Conservation (phyloP, 2,329 filamentous ascomycete species). For the Penicillium sp. region DNA sequence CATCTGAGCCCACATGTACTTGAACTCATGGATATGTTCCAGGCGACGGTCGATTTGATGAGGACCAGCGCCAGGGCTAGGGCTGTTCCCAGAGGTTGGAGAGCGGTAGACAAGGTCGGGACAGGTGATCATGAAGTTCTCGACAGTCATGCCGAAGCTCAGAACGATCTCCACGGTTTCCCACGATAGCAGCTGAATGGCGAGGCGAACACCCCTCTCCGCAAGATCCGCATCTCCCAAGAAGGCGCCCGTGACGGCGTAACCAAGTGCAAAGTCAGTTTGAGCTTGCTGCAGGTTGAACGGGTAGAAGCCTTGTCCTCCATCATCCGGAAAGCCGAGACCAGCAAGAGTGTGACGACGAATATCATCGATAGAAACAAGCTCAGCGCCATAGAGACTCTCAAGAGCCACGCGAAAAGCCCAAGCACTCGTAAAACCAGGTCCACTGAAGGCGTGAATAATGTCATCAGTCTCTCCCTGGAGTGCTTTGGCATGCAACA, state of each 20-base stretch:
- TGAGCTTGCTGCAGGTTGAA: conserved; percentile 14
- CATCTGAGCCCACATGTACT: conserved; percentile 9
- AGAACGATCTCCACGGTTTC: conserved; percentile 27
- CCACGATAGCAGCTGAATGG: conserved; percentile 23
- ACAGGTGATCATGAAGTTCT: conserved; percentile 20
- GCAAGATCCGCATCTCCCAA: conserved; percentile 19
- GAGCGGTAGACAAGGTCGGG: conserved; percentile 1
- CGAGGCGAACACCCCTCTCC: conserved; percentile 23
- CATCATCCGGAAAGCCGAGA: neutral
- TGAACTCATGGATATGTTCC: conserved; percentile 8
- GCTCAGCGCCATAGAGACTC: neutral
- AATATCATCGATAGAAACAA: neutral
- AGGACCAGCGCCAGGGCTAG: neutral
- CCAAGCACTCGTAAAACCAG: neutral
- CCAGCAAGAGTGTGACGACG: neutral
- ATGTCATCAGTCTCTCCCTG: neutral
- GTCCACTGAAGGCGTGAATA: conserved; percentile 1
- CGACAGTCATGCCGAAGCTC: conserved; percentile 23
- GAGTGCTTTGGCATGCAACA: neutral
- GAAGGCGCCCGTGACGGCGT: conserved; percentile 29
- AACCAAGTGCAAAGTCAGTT: conserved; percentile 29
- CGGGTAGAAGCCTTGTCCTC: neutral
- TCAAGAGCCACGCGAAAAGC: conserved; percentile 4
- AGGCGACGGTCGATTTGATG: neutral
- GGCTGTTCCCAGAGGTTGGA: neutral